Percentiles rank a stretch among this genome's conserved stretches.
These are phyloP conservation scores for Paramecium pentaurelia DNA, from an alignment of 73 alveolate species.

Conservation along the genomic window DNA sequence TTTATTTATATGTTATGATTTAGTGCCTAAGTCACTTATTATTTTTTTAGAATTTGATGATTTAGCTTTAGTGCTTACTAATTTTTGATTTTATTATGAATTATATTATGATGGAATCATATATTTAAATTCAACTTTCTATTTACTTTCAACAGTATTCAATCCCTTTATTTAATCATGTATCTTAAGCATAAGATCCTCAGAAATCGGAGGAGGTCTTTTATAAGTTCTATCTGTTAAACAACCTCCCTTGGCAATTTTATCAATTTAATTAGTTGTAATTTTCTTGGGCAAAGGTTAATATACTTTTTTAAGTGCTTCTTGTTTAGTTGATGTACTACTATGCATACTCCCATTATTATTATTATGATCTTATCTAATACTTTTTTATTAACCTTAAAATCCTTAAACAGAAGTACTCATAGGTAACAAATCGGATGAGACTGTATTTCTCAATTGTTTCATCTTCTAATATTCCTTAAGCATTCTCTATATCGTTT, in stretches of 20 bases:
- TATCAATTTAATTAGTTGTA: background rate
- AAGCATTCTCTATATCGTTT: conserved; percentile 5
- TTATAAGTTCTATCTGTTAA: background rate
- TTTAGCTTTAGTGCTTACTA: conserved; percentile 19
- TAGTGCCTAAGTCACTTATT: background rate
- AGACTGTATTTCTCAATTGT: background rate
- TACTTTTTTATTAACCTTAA: conserved; percentile 27
- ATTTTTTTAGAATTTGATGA: conserved; percentile 12
- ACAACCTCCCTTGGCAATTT: conserved; percentile 49
- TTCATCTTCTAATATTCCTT: background rate
- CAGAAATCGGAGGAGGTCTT: background rate
- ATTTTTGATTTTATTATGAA: background rate
- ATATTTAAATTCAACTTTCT: conserved; percentile 23
- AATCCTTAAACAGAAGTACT: conserved; percentile 40
- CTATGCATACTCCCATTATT: conserved; percentile 41
- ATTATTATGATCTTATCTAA: conserved; percentile 14
- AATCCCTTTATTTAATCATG: background rate
- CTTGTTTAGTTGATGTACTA: conserved; percentile 21
- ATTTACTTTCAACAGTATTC: background rate
- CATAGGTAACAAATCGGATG: background rate
- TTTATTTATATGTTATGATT: background rate
- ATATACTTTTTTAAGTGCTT: background rate
- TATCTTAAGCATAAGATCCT: background rate
- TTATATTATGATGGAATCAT: conserved; percentile 38
- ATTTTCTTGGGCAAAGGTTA: background rate